These are phyloP conservation scores for Senna siamea DNA, from an alignment of 306 rosid genomes.

Conservation along the genomic window DNA sequence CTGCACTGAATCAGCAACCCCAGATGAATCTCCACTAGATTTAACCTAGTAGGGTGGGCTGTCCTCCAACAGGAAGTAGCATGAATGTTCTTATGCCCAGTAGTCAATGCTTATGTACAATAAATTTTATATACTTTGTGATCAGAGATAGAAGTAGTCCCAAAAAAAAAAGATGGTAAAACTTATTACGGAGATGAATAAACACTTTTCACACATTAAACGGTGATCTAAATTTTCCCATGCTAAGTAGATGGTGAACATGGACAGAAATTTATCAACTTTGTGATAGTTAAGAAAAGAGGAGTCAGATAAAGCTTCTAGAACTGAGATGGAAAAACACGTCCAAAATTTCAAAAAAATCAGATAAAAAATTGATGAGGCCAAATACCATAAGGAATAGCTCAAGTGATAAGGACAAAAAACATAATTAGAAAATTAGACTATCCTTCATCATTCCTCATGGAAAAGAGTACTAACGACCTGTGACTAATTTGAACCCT, in stretches of 20 bases:
- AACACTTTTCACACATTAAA: neutral
- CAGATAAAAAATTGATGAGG: neutral
- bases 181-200: neutral
- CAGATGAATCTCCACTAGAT: too few relatives aligned
- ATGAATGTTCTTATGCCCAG: neutral
- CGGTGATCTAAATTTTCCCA: slow-evolving; percentile 1
- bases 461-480: too few relatives aligned
- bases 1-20: too few relatives aligned
- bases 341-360: neutral
- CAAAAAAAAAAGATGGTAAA: neutral
- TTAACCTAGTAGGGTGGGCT: too few relatives aligned
- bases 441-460: too few relatives aligned
- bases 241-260: neutral
- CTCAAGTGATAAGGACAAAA: neutral
- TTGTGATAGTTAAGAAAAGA: slow-evolving; percentile 1
- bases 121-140: neutral
- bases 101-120: neutral
- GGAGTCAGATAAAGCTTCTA: neutral
- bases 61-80: neutral
- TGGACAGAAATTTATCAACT: neutral
- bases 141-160: neutral
- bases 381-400: neutral
- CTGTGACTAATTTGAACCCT: too few relatives aligned
- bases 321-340: slow-evolving; percentile 14
- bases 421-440: too few relatives aligned